phyloP scores from a whole-genome alignment of 371 early-diverging fungal species.

The Funneliformis caledonium region DNA sequence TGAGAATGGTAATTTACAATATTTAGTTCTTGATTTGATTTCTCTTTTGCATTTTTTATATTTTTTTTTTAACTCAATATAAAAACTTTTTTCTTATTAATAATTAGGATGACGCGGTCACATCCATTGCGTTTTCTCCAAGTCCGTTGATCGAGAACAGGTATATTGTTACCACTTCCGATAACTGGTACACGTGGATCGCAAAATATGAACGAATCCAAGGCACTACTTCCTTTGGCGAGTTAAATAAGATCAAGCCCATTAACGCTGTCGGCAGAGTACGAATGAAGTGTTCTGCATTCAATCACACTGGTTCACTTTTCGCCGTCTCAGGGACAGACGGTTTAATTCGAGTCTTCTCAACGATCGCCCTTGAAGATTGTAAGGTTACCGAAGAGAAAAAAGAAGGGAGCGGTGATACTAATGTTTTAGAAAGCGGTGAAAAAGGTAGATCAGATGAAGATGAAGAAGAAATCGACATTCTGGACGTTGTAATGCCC shows the following conservation, averaged over 20 bases:
- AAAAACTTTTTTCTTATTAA: background rate
- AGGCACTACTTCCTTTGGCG: constrained; percentile 60
- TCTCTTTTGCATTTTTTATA: background rate
- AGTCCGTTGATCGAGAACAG: constrained; percentile 73
- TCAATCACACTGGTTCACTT: constrained; percentile 80
- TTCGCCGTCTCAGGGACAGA: constrained; percentile 84
- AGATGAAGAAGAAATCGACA: background rate
- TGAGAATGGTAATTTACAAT: constrained; percentile 47
- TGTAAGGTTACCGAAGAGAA: background rate
- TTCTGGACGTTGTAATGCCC: background rate
- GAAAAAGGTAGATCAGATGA: background rate
- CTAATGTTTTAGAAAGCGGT: background rate
- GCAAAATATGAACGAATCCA: constrained; percentile 50
- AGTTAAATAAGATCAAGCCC: constrained; percentile 65
- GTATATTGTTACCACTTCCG: constrained; percentile 76
- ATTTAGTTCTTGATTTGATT: constrained; percentile 12
- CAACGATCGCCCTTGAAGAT: constrained; percentile 51
- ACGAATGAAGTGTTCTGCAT: constrained; percentile 69
- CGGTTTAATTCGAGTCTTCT: constrained; percentile 78
- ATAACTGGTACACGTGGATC: constrained; percentile 76
- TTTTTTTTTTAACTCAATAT: background rate
- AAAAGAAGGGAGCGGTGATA: background rate
- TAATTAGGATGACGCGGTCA: constrained; percentile 64
- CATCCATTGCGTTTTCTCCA: constrained; percentile 83
- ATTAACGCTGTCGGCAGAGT: constrained; percentile 59